Base-by-base conservation (phyloP, 257 asterid genomes). In the Ligustrum vulgare region DNA sequence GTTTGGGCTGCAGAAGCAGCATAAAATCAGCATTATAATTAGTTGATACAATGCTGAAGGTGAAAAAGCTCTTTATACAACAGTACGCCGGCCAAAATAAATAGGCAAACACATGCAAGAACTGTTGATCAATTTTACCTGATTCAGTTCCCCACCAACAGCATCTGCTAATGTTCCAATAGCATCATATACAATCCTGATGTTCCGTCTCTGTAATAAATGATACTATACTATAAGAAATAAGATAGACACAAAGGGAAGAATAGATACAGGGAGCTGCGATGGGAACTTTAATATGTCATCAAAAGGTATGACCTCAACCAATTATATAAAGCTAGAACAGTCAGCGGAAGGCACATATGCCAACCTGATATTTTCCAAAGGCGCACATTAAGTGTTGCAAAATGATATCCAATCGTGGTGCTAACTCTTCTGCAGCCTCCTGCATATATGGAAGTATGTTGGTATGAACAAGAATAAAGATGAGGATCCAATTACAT, bases 161-260 rank as follows among this genome's bases (percentile, higher is more conserved):
- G 97, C 98, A 86, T 93, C 98, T 35, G 98, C 98, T 84, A 93
- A 82, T 71, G 98, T 93, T 77, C 98, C 98, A 58, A 93, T 84
- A 62, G 98, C 97, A 84, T 93, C 98, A 81, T 93, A 93, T 45
- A 91, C 95, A 75, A 93, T 91, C 83, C 98, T 89, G 72, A 91
- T 89, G 86, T 93, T 93, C 78, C 96, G 87, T 78, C 96, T 90
- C 98, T 93, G 81, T 67, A 86, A 58, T 76, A 65, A 81, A 71
- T 34, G 22, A 71, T 0, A 36, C 22, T 20, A 70, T 70, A 63
- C 67, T 31, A 69, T 43, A 43, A 75, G 67, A 71, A 72, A 47
- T 28, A 45, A 37, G 34, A 63, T 37, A 33, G 51, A 70, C 71
- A 56, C 54, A 7, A 22, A 70, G 66, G 66, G 67, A 13, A 67